Evolutionary conservation across 75 land plant species (phyloP).

Genomic region (Pseudotsuga menziesii): DNA sequence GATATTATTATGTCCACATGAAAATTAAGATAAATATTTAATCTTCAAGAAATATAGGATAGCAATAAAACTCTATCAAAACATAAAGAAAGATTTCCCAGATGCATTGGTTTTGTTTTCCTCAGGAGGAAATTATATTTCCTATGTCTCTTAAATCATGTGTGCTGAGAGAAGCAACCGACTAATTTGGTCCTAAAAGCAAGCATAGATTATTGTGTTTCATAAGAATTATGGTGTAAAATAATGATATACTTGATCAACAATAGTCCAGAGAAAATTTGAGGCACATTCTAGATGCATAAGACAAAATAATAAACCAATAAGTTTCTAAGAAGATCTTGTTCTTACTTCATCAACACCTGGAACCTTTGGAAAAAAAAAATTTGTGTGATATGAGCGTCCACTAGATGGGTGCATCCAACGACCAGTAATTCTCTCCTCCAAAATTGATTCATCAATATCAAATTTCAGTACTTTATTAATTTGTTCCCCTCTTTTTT

Average conservation of each 20-base stretch:
- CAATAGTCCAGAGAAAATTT: background rate
- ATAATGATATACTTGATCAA: background rate
- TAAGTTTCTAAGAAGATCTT: background rate
- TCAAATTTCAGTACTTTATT: conserved; percentile 83
- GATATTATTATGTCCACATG: no score
- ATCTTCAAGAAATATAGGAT: no score
- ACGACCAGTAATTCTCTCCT: conserved; percentile 95
- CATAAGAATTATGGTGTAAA: background rate
- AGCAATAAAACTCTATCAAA: no score
- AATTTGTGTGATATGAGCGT: conserved; percentile 84
- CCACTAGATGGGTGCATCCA: conserved; percentile 96
- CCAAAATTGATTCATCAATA: conserved; percentile 79
- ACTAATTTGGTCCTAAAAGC: background rate
- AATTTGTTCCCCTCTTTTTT: conserved; percentile 61
- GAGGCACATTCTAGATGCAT: background rate
- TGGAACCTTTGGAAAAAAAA: conserved; percentile 84
- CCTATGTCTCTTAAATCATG: background rate
- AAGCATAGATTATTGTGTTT: background rate
- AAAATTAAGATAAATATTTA: no score
- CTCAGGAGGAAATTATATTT: background rate
- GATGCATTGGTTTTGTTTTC: background rate
- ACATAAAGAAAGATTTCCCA: no score
- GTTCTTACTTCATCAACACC: conserved; percentile 89
- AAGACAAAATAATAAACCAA: background rate
- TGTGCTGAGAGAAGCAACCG: background rate